These are phyloP conservation scores for Deinandra increscens DNA, from an alignment of 129 eudicot genomes.

Conservation along the genomic window DNA sequence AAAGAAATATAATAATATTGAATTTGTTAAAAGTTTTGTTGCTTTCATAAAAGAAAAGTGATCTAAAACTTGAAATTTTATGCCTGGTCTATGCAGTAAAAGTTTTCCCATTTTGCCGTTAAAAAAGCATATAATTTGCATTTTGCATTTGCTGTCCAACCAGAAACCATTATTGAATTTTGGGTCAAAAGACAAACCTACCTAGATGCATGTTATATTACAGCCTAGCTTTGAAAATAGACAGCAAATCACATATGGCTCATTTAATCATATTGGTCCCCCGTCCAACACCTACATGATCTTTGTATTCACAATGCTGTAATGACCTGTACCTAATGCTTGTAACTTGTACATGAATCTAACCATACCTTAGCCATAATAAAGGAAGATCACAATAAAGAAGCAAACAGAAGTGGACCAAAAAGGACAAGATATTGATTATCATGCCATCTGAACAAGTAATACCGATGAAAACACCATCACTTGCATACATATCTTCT, in stretches of 20 bases:
- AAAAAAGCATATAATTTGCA: too few species aligned
- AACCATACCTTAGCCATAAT: background rate
- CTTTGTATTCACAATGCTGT: constrained; percentile 6
- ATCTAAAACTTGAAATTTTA: too few species aligned
- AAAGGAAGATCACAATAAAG: constrained; percentile 9
- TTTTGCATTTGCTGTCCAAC: constrained; percentile 12
- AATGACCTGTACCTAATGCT: background rate
- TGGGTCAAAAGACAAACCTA: background rate
- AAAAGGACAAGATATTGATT: background rate
- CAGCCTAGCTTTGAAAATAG: constrained; percentile 4
- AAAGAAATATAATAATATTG: too few species aligned
- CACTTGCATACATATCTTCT: background rate
- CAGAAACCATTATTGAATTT: constrained; percentile 25
- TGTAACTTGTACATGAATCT: constrained; percentile 6
- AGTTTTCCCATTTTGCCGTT: too few species aligned
- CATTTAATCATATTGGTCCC: constrained; percentile 15
- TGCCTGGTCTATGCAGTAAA: too few species aligned
- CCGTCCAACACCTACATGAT: background rate
- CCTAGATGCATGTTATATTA: constrained; percentile 7
- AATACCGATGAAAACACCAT: background rate
- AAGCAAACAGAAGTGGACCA: constrained; percentile 3
- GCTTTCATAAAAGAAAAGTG: too few species aligned
- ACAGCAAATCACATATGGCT: constrained; percentile 7
- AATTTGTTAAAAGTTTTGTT: too few species aligned
- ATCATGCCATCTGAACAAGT: background rate